A percentile compares a stretch with the other conserved stretches of the same genome.
phyloP scores from a whole-genome alignment of 2,329 filamentous ascomycete species.

The Eurotiales sp. region DNA sequence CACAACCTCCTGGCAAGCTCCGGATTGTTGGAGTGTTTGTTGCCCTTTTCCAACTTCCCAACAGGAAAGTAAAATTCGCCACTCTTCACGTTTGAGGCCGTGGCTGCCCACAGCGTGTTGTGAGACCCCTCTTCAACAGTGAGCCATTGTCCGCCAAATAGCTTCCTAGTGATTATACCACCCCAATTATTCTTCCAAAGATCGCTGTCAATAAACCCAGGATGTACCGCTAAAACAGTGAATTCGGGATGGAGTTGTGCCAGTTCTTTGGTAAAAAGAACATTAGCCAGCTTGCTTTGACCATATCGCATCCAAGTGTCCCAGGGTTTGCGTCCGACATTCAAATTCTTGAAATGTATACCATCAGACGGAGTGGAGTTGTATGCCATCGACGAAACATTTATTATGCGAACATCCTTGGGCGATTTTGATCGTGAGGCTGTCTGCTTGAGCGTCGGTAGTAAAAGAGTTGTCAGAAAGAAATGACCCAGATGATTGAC shows the following conservation, averaged over 20 bases:
- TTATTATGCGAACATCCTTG: too few species aligned
- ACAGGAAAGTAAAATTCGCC: background rate
- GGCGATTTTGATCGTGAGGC: too few species aligned
- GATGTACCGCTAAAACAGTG: background rate
- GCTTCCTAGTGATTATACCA: background rate
- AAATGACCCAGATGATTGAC: slow-evolving; percentile 39
- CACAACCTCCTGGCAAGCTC: background rate
- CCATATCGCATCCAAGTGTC: too few species aligned
- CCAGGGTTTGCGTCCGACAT: too few species aligned
- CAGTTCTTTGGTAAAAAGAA: slow-evolving; percentile 1
- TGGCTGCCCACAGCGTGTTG: background rate
- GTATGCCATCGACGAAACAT: too few species aligned
- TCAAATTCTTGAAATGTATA: too few species aligned
- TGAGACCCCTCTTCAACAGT: background rate
- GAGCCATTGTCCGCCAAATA: background rate
- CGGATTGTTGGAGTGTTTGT: background rate
- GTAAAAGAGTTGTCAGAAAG: slow-evolving; percentile 24
- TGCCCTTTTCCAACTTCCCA: background rate
- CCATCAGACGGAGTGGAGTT: too few species aligned
- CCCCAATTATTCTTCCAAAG: background rate
- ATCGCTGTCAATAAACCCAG: background rate
- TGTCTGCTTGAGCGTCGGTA: background rate
- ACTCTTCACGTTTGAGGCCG: background rate
- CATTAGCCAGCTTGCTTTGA: background rate
- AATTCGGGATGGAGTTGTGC: background rate